phyloP scores from a whole-genome alignment of 805 yeast genomes.

The Candida wancherniae region DNA sequence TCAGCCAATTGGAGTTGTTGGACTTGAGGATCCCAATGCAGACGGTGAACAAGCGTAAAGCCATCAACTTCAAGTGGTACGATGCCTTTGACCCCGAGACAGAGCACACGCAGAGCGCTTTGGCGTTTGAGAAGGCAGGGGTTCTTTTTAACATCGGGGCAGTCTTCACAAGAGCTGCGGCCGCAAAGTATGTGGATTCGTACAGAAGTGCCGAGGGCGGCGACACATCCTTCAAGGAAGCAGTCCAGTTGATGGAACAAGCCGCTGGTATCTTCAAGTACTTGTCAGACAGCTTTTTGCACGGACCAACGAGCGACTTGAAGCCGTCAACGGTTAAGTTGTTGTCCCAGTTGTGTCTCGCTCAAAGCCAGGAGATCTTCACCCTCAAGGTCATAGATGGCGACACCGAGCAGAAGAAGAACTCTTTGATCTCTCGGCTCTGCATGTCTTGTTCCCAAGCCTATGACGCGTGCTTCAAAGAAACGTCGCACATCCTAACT shows the following conservation, averaged over 20 bases:
- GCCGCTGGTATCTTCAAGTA: constrained; percentile 75
- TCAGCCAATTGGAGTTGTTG: constrained; percentile 74
- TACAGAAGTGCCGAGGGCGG: constrained; percentile 23
- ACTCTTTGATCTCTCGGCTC: constrained; percentile 69
- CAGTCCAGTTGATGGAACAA: constrained; percentile 59
- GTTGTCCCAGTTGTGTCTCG: constrained; percentile 61
- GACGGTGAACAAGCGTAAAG: constrained; percentile 39
- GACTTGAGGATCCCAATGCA: constrained; percentile 70
- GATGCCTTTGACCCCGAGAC: constrained; percentile 57
- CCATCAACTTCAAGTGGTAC: constrained; percentile 69
- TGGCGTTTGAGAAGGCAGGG: constrained; percentile 88
- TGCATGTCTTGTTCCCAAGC: constrained; percentile 56
- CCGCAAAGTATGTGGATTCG: constrained; percentile 24
- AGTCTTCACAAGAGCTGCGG: constrained; percentile 49
- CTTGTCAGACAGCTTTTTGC: constrained; percentile 74
- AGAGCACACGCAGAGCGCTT: constrained; percentile 63
- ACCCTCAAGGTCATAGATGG: constrained; percentile 53
- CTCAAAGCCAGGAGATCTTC: constrained; percentile 88
- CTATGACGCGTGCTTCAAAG: constrained; percentile 49
- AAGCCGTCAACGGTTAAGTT: constrained; percentile 63
- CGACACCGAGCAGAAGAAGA: constrained; percentile 49
- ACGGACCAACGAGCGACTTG: constrained; percentile 82
- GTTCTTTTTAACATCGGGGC: constrained; percentile 75
- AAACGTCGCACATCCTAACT: constrained; percentile 26
- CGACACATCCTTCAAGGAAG: constrained; percentile 48